Conservation (phyloP, 2,329 filamentous ascomycete genomes). For the Cercospora sojina region DNA sequence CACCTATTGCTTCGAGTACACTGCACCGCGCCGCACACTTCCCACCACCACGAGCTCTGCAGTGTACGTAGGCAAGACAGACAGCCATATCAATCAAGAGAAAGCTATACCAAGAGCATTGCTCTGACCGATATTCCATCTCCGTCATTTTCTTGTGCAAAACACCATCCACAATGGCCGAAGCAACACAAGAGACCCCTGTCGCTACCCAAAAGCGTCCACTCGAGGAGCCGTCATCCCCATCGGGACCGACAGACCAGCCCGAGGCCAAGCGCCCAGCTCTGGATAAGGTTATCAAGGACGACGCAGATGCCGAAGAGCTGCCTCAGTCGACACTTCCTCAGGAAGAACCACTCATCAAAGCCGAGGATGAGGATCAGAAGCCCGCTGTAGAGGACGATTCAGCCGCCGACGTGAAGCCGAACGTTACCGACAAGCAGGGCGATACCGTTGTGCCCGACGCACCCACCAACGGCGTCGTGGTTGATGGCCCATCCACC, state of each 20-base stretch:
- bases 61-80: slow-evolving; percentile 28
- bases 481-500: slow-evolving; percentile 30
- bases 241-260: slow-evolving; percentile 85
- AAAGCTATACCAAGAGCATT: neutral
- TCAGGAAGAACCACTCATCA: slow-evolving; percentile 34
- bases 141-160: neutral
- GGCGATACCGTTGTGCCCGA: slow-evolving; percentile 69
- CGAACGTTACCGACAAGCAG: slow-evolving; percentile 54
- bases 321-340: slow-evolving; percentile 33
- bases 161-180: slow-evolving; percentile 30
- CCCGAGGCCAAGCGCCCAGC: slow-evolving; percentile 96
- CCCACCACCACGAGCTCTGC: slow-evolving; percentile 16
- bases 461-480: slow-evolving; percentile 51
- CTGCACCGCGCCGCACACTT: slow-evolving; percentile 16
- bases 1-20: slow-evolving; percentile 16
- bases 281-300: slow-evolving; percentile 84
- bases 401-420: slow-evolving; percentile 40
- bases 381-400: slow-evolving; percentile 28
- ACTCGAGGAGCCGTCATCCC: slow-evolving; percentile 94
- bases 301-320: slow-evolving; percentile 50
- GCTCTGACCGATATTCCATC: neutral
- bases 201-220: slow-evolving; percentile 81
- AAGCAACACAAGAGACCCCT: slow-evolving; percentile 45
- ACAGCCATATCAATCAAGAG: slow-evolving; percentile 23
- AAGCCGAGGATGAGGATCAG: slow-evolving; percentile 31